Conservation (phyloP, 1,284 basidiomycete species). For the Cutaneotrichosporon cavernicola region DNA sequence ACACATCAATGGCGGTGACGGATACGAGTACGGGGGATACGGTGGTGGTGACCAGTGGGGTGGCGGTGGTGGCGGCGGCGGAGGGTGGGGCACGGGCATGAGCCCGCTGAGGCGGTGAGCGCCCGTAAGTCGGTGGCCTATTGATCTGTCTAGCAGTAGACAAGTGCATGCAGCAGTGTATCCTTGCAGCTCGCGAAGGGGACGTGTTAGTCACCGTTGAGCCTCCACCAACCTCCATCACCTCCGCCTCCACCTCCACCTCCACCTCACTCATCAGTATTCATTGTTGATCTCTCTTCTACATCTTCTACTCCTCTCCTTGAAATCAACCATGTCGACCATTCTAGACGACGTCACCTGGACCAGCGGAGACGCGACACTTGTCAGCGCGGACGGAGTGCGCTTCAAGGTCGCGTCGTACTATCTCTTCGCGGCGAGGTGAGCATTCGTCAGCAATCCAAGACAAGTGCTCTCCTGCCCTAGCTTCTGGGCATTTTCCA, state of each 20-base stretch:
- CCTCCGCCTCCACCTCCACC: slow-evolving; percentile 6
- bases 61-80: slow-evolving; percentile 24
- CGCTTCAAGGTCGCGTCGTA: slow-evolving; percentile 9
- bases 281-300: background rate
- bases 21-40: slow-evolving; percentile 19
- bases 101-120: slow-evolving; percentile 40
- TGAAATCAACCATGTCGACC: background rate
- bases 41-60: slow-evolving; percentile 20
- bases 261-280: background rate
- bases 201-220: background rate
- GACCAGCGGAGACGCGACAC: slow-evolving; percentile 12
- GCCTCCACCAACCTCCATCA: background rate
- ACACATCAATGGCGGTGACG: slow-evolving; percentile 27
- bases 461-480: no score
- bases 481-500: background rate
- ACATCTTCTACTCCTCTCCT: background rate
- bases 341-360: slow-evolving; percentile 1
- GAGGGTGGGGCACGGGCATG: slow-evolving; percentile 35
- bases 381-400: slow-evolving; percentile 11
- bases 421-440: slow-evolving; percentile 15
- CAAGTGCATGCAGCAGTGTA: slow-evolving; percentile 5
- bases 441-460: background rate
- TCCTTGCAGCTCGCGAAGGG: background rate
- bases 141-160: background rate
- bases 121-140: background rate